A percentile compares a stretch with the other conserved stretches of the same genome.
Conservation (phyloP, 2,329 filamentous ascomycete genomes). For the Scedosporium aurantiacum region DNA sequence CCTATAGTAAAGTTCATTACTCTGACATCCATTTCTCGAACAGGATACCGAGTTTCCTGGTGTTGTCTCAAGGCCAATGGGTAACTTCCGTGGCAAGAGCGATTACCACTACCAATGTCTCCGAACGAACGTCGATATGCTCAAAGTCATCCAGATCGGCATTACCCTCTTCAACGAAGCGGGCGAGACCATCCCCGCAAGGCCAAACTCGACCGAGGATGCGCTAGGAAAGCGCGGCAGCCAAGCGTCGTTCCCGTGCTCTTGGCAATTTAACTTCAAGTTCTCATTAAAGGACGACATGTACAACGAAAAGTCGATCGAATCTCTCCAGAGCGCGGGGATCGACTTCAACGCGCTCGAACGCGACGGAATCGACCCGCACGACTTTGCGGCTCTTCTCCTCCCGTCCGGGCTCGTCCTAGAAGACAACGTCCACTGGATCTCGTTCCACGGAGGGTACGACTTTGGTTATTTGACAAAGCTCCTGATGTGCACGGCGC, state of each 20-base stretch:
- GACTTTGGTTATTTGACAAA: constrained; percentile 98
- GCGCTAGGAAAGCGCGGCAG: constrained; percentile 19
- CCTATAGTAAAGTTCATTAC: neutral
- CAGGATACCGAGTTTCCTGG: constrained; percentile 99
- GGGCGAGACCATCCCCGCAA: constrained; percentile 72
- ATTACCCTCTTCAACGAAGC: constrained; percentile 88
- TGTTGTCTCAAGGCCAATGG: constrained; percentile 90
- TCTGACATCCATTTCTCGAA: constrained; percentile 9
- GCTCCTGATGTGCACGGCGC: constrained; percentile 68
- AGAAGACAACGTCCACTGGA: constrained; percentile 82
- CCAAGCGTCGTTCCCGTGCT: constrained; percentile 58
- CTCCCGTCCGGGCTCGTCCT: constrained; percentile 88
- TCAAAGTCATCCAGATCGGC: constrained; percentile 95
- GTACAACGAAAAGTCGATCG: constrained; percentile 93
- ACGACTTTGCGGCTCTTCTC: constrained; percentile 77
- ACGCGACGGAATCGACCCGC: constrained; percentile 80
- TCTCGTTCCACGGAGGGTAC: constrained; percentile 95
- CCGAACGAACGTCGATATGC: constrained; percentile 90
- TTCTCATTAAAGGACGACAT: constrained; percentile 93
- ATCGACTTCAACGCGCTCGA: constrained; percentile 81
- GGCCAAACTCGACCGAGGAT: constrained; percentile 40
- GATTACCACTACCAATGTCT: constrained; percentile 99
- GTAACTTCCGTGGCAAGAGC: constrained; percentile 84
- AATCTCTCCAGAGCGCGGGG: constrained; percentile 81
- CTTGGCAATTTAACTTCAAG: constrained; percentile 99